Percentiles rank a stretch among this genome's conserved stretches.
Conservation (phyloP, 2,329 filamentous ascomycete species). For the Trichoderma aggressivum region DNA sequence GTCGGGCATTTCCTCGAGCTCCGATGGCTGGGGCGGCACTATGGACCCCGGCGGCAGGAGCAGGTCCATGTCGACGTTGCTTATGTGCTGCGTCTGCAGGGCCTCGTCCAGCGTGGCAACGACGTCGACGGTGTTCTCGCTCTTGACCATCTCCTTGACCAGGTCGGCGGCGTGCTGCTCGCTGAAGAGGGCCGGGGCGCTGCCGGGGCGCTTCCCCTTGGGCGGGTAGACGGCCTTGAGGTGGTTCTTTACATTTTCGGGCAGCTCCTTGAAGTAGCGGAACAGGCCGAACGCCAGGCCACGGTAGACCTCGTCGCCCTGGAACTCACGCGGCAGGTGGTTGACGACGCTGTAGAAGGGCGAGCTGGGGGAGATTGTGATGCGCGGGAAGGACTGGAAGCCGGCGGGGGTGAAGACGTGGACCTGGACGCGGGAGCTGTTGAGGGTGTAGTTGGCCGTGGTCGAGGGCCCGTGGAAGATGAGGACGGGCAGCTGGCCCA, state of each 20-base stretch:
- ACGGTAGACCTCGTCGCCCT: slow-evolving; percentile 90
- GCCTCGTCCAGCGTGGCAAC: slow-evolving; percentile 71
- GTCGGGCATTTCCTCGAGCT: slow-evolving; percentile 56
- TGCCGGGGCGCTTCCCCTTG: slow-evolving; percentile 56
- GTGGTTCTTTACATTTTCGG: slow-evolving; percentile 68
- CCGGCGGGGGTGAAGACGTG: slow-evolving; percentile 90
- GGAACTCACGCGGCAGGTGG: slow-evolving; percentile 85
- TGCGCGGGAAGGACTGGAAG: slow-evolving; percentile 81
- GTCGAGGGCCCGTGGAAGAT: slow-evolving; percentile 92
- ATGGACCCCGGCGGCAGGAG: slow-evolving; percentile 78
- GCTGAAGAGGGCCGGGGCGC: slow-evolving; percentile 70
- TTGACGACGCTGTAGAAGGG: slow-evolving; percentile 87
- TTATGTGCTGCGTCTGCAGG: slow-evolving; percentile 75
- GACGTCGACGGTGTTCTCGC: slow-evolving; percentile 72
- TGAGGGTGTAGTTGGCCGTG: slow-evolving; percentile 79
- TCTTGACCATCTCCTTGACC: slow-evolving; percentile 76
- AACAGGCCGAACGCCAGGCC: slow-evolving; percentile 87
- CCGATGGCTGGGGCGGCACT: slow-evolving; percentile 57
- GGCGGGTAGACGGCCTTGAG: slow-evolving; percentile 59
- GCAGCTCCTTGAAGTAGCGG: slow-evolving; percentile 91
- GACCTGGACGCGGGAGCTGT: slow-evolving; percentile 89
- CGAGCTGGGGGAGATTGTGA: slow-evolving; percentile 91
- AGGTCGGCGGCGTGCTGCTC: slow-evolving; percentile 92
- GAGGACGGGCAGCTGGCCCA: slow-evolving; percentile 76
- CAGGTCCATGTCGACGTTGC: slow-evolving; percentile 83